Evolutionary conservation across 495 filamentous ascomycete species (phyloP), one percentile per base, ranked within the genome.

Genomic region (Penicillium chermesinum): DNA sequence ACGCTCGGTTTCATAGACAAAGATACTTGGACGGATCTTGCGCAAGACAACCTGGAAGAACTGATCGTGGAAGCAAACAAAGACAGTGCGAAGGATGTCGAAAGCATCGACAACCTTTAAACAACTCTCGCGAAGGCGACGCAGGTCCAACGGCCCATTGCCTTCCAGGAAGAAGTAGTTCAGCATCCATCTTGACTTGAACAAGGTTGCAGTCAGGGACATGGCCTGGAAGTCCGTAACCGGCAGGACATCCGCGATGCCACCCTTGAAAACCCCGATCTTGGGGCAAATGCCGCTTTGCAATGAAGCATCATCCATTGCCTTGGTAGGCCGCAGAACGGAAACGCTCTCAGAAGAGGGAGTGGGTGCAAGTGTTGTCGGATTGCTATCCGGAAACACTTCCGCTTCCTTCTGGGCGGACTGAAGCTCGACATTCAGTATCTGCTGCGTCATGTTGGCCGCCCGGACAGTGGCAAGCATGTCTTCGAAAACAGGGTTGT

Each of bases 21-120:
- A 66, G 25, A 82, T 69, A n/a, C 75, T 70, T 0, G 72, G 71
- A 3, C 67, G 54, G 0, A 86, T 67, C 17, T 76, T 67, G 20
- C 79, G 71, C 1, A 87, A 65, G 3, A 86, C 75, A 15, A 87
- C 81, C 55, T 82, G 77, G 54, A 79, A 79, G 56, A 79, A 83
- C 3, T 69, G 59, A 12, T 67, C 70, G n/a, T 69, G 70, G 55
- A 69, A 66, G 50, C 75, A 72, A 3, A 88, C 72, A 53, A 87
- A 88, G 6, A 88, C 80, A 0, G 85, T 87, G 5, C 84, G 78
- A 2, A 89, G 66, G 18, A 88, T 83, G 41, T 87, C 84, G 55
- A 82, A 84, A 1, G 72, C 69, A 14, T 75, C 66, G 21, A 76
- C 66, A 6, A 73, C 66, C 38, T 65, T 69, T 41, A 69, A 49